phyloP scores from a whole-genome alignment of 1,284 basidiomycete genomes.

The Caloboletus inedulis region DNA sequence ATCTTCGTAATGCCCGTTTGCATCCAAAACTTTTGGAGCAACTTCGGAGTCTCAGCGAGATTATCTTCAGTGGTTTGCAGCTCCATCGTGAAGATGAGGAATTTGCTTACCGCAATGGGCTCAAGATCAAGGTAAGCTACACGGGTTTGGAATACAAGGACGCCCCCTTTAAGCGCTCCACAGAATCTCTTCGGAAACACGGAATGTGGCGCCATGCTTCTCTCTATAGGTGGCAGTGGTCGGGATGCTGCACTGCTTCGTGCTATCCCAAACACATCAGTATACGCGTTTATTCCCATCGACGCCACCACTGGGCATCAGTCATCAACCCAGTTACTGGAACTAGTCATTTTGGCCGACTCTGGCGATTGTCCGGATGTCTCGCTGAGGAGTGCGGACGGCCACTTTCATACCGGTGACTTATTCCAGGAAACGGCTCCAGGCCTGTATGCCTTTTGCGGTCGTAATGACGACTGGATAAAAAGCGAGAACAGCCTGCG shows the following conservation, averaged over 20 bases:
- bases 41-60: conserved; percentile 54
- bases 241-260: conserved; percentile 45
- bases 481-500: conserved; percentile 70
- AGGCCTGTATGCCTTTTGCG: conserved; percentile 58
- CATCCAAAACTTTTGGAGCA: conserved; percentile 59
- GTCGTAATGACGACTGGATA: conserved; percentile 76
- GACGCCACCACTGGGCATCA: conserved; percentile 42
- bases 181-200: conserved; percentile 73
- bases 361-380: conserved; percentile 64
- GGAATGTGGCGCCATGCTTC: conserved; percentile 64
- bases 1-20: conserved; percentile 57
- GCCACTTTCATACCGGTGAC: conserved; percentile 72
- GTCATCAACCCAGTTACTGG: conserved; percentile 52
- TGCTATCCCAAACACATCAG: conserved; percentile 52
- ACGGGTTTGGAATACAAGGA: conserved; percentile 1
- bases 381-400: conserved; percentile 56
- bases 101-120: conserved; percentile 55
- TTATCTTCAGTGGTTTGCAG: conserved; percentile 60
- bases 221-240: conserved; percentile 48
- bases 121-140: conserved; percentile 52
- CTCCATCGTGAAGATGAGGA: conserved; percentile 62
- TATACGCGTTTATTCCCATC: conserved; percentile 60
- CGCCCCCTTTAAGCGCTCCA: conserved; percentile 10
- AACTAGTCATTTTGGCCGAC: conserved; percentile 60
- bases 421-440: conserved; percentile 58